phyloP scores from a whole-genome alignment of 805 yeast species.

The Yamadazyma tumulicola region DNA sequence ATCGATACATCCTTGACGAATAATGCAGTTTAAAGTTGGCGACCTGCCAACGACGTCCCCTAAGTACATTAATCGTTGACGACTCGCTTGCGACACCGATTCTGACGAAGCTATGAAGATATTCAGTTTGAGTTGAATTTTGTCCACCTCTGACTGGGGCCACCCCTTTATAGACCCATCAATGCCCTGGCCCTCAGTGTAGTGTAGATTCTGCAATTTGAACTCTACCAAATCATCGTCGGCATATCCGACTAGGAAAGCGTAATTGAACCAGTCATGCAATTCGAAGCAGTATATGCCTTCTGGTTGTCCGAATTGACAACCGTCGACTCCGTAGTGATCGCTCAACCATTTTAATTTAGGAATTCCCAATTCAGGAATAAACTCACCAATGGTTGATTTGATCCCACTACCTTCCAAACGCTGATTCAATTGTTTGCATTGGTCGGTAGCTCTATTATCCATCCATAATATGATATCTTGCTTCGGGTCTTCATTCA shows the following conservation, averaged over 20 bases:
- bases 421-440: constrained; percentile 22
- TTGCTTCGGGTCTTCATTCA: constrained; percentile 16
- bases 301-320: constrained; percentile 38
- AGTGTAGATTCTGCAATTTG: constrained; percentile 4
- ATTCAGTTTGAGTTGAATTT: constrained; percentile 18
- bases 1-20: constrained; percentile 53
- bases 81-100: constrained; percentile 5
- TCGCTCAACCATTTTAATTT: constrained; percentile 42
- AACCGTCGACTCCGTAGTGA: constrained; percentile 14
- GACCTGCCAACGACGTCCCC: constrained; percentile 20
- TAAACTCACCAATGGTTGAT: constrained; percentile 41
- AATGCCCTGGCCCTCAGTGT: constrained; percentile 27
- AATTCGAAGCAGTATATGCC: constrained; percentile 46
- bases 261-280: constrained; percentile 44
- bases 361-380: constrained; percentile 59
- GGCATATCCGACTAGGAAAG: constrained; percentile 21
- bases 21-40: constrained; percentile 10
- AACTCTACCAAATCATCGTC: constrained; percentile 6
- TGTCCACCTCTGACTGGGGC: constrained; percentile 24
- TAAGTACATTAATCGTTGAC: constrained; percentile 4
- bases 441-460: constrained; percentile 36
- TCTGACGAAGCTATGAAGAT: constrained; percentile 29
- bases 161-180: constrained; percentile 63
- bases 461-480: constrained; percentile 64
- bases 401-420: constrained; percentile 2